A percentile compares a stretch with the other conserved stretches of the same genome.
Conservation (phyloP, 441 rosid genomes). For the Populus hybrid region DNA sequence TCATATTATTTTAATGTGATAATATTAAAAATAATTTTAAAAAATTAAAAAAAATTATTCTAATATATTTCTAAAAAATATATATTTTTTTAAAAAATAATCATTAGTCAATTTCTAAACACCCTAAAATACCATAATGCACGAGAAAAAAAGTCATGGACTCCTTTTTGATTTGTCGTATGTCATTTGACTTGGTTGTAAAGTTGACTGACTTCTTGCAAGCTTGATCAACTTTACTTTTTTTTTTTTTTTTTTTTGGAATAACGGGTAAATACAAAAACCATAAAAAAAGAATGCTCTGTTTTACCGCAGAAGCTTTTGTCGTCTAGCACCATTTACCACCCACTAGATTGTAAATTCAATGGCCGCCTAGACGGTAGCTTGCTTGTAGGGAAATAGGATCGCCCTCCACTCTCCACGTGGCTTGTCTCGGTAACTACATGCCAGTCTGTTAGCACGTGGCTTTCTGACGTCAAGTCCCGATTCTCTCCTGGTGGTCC, state of each 20-base stretch:
- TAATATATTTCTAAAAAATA: no score
- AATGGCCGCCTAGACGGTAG: not conserved
- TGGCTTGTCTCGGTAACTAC: not conserved
- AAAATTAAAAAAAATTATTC: no score
- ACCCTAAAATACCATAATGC: not conserved
- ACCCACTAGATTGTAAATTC: not conserved
- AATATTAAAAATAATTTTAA: no score
- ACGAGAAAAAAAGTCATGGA: not conserved
- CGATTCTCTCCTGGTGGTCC: not conserved
- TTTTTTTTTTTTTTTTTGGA: not conserved
- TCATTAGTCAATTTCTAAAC: no score
- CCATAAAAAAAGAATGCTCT: not conserved
- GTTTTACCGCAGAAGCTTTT: no score
- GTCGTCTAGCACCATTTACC: not conserved
- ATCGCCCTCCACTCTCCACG: not conserved
- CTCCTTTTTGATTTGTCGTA: not conserved
- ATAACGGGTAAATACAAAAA: not conserved
- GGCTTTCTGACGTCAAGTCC: not conserved
- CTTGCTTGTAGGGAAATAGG: not conserved
- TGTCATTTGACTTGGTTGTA: not conserved
- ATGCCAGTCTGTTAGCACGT: not conserved
- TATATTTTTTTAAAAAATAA: no score
- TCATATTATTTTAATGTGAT: no score
- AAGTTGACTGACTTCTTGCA: not conserved
- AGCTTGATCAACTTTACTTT: not conserved